phyloP scores from a whole-genome alignment of 371 early-diverging fungal genomes.

The Apophysomyces ossiformis region DNA sequence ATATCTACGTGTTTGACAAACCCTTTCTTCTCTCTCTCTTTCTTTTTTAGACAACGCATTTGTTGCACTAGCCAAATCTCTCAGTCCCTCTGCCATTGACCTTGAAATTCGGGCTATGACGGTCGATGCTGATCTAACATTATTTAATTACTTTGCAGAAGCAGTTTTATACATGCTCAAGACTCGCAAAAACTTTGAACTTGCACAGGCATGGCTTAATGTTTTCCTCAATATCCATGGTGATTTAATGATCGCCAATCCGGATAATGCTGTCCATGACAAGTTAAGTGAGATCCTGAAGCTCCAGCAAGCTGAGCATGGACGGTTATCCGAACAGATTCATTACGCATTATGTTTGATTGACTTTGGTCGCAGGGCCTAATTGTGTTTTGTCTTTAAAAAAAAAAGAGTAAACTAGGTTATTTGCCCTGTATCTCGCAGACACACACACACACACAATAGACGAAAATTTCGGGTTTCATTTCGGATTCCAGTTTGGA shows the following conservation, averaged over 20 bases:
- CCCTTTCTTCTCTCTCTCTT: not conserved
- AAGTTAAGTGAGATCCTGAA: constrained; percentile 50
- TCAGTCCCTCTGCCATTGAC: constrained; percentile 86
- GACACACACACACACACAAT: constrained; percentile 8
- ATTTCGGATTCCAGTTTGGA: constrained; percentile 11
- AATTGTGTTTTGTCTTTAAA: constrained; percentile 11
- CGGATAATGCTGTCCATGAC: constrained; percentile 51
- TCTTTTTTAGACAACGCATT: constrained; percentile 37
- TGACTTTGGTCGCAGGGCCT: constrained; percentile 72
- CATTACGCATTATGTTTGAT: constrained; percentile 84
- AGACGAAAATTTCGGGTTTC: not conserved
- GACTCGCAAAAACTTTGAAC: constrained; percentile 81
- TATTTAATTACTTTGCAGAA: constrained; percentile 63
- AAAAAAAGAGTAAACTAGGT: constrained; percentile 1
- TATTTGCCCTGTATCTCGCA: constrained; percentile 8
- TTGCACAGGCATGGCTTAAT: constrained; percentile 81
- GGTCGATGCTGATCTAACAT: constrained; percentile 60
- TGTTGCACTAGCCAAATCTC: constrained; percentile 68
- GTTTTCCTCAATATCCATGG: constrained; percentile 80
- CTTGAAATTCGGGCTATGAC: constrained; percentile 82
- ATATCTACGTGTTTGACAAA: not conserved
- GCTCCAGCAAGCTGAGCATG: constrained; percentile 62
- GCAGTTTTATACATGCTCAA: constrained; percentile 65
- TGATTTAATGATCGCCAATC: constrained; percentile 73
- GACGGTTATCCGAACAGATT: constrained; percentile 71